Evolutionary conservation across 345 rosid genomes (phyloP).

Genomic region (Salix exigua): DNA sequence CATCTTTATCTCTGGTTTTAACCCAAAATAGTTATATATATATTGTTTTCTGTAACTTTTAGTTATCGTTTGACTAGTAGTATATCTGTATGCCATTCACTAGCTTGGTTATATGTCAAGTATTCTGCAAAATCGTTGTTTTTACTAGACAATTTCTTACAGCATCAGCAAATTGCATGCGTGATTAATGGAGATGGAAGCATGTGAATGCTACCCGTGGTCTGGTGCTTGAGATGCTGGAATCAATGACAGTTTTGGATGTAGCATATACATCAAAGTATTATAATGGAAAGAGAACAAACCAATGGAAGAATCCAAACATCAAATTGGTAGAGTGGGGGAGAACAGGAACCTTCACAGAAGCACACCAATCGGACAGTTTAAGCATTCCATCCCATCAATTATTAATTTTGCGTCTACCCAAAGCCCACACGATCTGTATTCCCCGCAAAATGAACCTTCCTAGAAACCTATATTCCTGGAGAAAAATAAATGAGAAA

Average conservation of each 20-base stretch:
- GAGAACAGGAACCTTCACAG: slow-evolving; percentile 41
- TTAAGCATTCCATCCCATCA: slow-evolving; percentile 9
- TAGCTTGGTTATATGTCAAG: too few relatives aligned
- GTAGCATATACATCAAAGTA: background rate
- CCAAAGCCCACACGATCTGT: background rate
- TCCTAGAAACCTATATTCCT: slow-evolving; percentile 33
- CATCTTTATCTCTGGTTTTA: too few relatives aligned
- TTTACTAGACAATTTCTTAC: too few relatives aligned
- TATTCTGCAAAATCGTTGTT: too few relatives aligned
- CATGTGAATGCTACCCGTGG: background rate
- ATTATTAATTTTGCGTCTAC: background rate
- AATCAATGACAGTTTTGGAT: background rate
- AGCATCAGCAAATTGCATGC: background rate
- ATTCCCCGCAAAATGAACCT: slow-evolving; percentile 29
- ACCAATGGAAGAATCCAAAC: slow-evolving; percentile 21
- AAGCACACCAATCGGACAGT: slow-evolving; percentile 21
- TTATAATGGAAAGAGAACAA: background rate
- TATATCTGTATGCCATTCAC: too few relatives aligned
- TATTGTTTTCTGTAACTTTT: too few relatives aligned
- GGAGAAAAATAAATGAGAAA: background rate
- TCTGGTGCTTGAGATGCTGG: background rate
- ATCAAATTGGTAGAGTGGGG: background rate
- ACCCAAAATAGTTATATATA: too few relatives aligned
- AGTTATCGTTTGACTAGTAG: too few relatives aligned
- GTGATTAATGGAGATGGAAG: too few relatives aligned